Base-by-base conservation (phyloP, 805 yeast genomes). In the Starmerella bacillaris region DNA sequence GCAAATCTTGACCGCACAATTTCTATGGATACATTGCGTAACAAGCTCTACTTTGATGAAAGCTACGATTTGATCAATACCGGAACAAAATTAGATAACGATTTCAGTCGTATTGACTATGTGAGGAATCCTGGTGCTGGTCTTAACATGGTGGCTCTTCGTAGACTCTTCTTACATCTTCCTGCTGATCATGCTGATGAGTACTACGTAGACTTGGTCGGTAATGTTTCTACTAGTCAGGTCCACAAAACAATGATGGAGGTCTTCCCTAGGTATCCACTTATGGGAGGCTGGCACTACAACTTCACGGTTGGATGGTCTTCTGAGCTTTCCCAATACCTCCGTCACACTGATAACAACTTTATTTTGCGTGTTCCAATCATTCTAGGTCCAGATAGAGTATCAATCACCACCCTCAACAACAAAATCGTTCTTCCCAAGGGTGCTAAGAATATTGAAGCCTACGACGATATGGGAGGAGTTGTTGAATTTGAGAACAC, bases 241-340 rank as follows among this genome's bases (percentile, higher is more conserved):
- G 39, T 45, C 9, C 17, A 9, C 11, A 30, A 27, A 3, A 56
- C 65, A 29, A 57, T 59, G 40, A 58, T 80, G 32, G 60, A 74
- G 24, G 55, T 89, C 44, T 70, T 67, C 50, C 96, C 96, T 37
- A 68, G 98, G 55, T 89, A 64, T 62, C 98, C 98, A n/a, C 54
- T 89, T 5, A 78, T 80, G 57, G 98, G 98, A 33, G 92, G 84
- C 29, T 89, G 98, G 98, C 67, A 74, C 49, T 86, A 82, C 58
- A 82, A 86, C 58, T 89, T 80, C 64, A 89, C 96, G 17, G 57
- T 86, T 46, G 96, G 96, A n/a, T 89, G 94, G 94, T 70, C 74
- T 33, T 68, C 71, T 43, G 59, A 63, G 16, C 57, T 84, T 28
- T 49, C 59, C 12, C 58, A 68, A 30, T 74, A 65, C 45, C 61